A percentile compares a stretch with the other conserved stretches of the same genome.
These are phyloP conservation scores for Neonothopanus nambi DNA, from an alignment of 1,284 basidiomycete genomes.

Conservation along the genomic window DNA sequence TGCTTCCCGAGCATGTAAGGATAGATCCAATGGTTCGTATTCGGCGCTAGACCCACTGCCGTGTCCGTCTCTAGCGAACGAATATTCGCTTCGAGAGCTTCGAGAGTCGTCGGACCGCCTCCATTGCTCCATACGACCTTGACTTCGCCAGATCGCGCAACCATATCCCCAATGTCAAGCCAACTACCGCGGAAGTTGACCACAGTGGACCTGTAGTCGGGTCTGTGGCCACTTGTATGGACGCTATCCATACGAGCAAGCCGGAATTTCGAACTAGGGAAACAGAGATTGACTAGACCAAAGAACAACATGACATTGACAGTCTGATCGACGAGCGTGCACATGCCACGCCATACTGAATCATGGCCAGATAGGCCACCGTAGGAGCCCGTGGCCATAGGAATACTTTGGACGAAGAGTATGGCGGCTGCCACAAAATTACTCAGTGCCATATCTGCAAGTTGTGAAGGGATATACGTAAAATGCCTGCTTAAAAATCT, in stretches of 20 bases:
- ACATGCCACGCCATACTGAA: slow-evolving; percentile 5
- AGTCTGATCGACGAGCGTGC: slow-evolving; percentile 9
- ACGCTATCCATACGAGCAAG: neutral
- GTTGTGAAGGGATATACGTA: too few species aligned
- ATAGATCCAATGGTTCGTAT: slow-evolving; percentile 11
- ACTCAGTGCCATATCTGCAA: neutral
- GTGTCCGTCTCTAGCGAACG: neutral
- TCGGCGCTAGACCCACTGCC: neutral
- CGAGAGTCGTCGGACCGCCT: neutral
- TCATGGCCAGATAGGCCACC: slow-evolving; percentile 10
- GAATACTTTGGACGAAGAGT: slow-evolving; percentile 1
- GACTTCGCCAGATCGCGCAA: neutral
- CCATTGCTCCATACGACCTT: neutral
- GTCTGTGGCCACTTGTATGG: neutral
- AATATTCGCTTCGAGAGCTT: too few species aligned
- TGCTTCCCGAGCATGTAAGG: slow-evolving; percentile 8
- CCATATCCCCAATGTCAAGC: neutral
- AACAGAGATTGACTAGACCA: slow-evolving; percentile 3
- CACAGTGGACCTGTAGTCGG: neutral
- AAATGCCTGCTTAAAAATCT: too few species aligned
- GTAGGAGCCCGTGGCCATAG: slow-evolving; percentile 2
- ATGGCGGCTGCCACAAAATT: neutral
- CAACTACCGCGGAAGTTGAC: slow-evolving; percentile 1
- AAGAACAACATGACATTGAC: slow-evolving; percentile 3
- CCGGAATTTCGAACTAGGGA: neutral